A percentile compares a stretch with the other conserved stretches of the same genome.
phyloP scores from a whole-genome alignment of 768 basidiomycete species.

The Pleurotus ostreatus region DNA sequence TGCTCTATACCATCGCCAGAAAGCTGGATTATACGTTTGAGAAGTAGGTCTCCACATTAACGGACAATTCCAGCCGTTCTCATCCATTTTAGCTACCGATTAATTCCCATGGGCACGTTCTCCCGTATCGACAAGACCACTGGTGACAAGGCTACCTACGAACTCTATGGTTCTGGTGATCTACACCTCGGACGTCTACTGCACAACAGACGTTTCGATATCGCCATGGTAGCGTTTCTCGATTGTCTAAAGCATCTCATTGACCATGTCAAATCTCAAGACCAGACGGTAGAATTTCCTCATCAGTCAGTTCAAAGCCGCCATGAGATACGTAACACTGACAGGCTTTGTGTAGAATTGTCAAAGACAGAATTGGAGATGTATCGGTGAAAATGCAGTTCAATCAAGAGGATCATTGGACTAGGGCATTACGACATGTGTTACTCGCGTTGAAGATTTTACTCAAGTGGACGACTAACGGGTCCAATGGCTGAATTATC shows the following conservation, averaged over 20 bases:
- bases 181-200: constrained; percentile 82
- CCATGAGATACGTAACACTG: neutral
- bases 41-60: constrained; percentile 45
- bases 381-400: constrained; percentile 93
- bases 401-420: constrained; percentile 95
- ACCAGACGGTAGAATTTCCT: constrained; percentile 71
- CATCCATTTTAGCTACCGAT: constrained; percentile 59
- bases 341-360: constrained; percentile 48
- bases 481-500: constrained; percentile 51
- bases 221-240: constrained; percentile 93
- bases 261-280: constrained; percentile 78
- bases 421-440: constrained; percentile 87
- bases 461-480: constrained; percentile 82
- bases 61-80: neutral
- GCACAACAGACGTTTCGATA: constrained; percentile 94
- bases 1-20: constrained; percentile 86
- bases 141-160: constrained; percentile 82
- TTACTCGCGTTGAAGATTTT: constrained; percentile 85
- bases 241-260: constrained; percentile 92
- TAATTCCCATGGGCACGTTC: constrained; percentile 93
- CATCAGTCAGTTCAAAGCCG: constrained; percentile 64
- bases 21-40: constrained; percentile 90
- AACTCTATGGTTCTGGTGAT: constrained; percentile 94
- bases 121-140: constrained; percentile 83
- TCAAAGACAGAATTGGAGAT: constrained; percentile 94